These are phyloP conservation scores for Penicillium sumatraense DNA, from an alignment of 2,329 filamentous ascomycete genomes.

Conservation along the genomic window DNA sequence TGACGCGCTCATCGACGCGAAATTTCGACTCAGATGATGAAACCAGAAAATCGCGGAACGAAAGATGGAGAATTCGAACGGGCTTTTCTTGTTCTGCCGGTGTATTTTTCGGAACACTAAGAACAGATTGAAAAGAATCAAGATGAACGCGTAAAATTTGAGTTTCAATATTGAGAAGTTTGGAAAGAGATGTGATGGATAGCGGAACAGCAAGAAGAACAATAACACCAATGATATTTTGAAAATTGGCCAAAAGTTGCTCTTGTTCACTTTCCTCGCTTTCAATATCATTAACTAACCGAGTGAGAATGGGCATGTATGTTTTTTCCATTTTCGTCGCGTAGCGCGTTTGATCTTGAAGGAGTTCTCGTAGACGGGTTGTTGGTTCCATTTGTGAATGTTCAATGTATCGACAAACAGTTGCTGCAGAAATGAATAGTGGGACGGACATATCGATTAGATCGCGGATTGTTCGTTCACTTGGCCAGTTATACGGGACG, in stretches of 20 bases:
- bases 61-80: neutral
- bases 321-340: constrained; percentile 19
- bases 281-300: neutral
- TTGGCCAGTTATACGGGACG: neutral
- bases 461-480: neutral
- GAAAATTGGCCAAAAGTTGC: neutral
- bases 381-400: neutral
- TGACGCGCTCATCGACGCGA: neutral
- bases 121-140: neutral
- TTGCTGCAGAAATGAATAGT: neutral
- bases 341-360: neutral
- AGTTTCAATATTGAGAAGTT: neutral
- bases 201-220: neutral
- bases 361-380: neutral
- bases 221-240: neutral
- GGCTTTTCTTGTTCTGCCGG: neutral
- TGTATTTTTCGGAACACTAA: neutral
- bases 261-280: neutral
- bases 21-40: neutral
- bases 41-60: neutral
- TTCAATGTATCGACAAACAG: neutral
- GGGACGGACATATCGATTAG: neutral
- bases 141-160: neutral
- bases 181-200: neutral
- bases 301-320: constrained; percentile 17